Evolutionary conservation across 1,284 basidiomycete species (phyloP), one percentile per base, ranked within the genome.

Genomic region (Rhodotorula sp.): DNA sequence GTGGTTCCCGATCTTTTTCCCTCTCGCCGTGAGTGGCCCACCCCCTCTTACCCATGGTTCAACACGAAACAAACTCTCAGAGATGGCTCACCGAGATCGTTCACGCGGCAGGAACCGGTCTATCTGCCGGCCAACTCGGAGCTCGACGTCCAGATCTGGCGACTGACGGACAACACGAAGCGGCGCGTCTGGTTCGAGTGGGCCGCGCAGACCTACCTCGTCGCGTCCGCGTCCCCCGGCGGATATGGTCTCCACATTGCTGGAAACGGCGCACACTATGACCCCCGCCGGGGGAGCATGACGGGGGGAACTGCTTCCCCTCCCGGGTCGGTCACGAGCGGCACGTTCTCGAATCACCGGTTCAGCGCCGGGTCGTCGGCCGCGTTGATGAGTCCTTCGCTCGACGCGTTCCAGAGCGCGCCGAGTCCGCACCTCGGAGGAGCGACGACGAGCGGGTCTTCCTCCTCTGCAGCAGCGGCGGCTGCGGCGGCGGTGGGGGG

Each of bases 1-100:
- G 78, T 99, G 97, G 97, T 99, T 99, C 84, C 97, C 97, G 0
- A 84, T 98, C 48, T 97, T 93, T 83, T 97, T 99, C 82, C 95
- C 95, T 1, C 79, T 83, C 79, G 90, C 89, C 81, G 91, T 90
- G 70, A 38, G 85, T 77, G 28, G 28, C 28, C 28, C 2, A 28
- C 28, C 28, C 28, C 28, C 28, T 28, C 28, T 28, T 28, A 3
- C 28, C 28, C 28, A 28, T 28, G 28, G 28, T 28, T 28, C 28
- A 28, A 28, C 28, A 28, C 28, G 28, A 28, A 28, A 28, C 28
- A 28, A 28, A 28, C 28, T 28, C 28, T 28, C 28, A 28, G 28
- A 28, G 28, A 28, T 26, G 3, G 8, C 62, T 63, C 14, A 47
- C 55, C 58, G 3, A 45, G 62, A 21, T 23, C 26, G 31, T 8